phyloP scores from a whole-genome alignment of 495 filamentous ascomycete species.

The Hypoxylon perforatum region DNA sequence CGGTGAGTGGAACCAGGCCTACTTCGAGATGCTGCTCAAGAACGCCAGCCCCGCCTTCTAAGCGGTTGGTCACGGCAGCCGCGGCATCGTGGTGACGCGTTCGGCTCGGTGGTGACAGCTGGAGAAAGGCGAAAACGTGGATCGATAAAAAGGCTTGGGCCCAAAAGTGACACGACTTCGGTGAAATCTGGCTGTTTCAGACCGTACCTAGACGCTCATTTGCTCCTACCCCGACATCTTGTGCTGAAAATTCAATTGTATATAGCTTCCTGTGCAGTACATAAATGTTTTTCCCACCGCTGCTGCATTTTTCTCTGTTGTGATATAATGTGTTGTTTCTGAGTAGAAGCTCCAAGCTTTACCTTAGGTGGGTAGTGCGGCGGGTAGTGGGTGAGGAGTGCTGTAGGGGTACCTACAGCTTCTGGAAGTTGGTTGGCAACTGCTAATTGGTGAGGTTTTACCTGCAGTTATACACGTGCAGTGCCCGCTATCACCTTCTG shows the following conservation, averaged over 20 bases:
- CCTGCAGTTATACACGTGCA: conserved; percentile 20
- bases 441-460: conserved; percentile 6
- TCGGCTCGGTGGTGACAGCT: conserved; percentile 24
- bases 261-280: conserved; percentile 46
- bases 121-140: conserved; percentile 6
- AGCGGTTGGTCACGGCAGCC: conserved; percentile 3
- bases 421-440: not conserved
- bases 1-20: conserved; percentile 81
- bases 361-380: too few species aligned
- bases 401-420: too few species aligned
- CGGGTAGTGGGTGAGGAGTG: too few species aligned
- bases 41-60: conserved; percentile 72
- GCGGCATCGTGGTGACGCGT: conserved; percentile 19
- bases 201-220: conserved; percentile 29
- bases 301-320: not conserved
- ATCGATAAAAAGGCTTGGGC: not conserved
- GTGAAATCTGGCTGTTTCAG: conserved; percentile 26
- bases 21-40: conserved; percentile 75
- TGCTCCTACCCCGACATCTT: conserved; percentile 16
- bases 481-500: conserved; percentile 9
- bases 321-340: too few species aligned
- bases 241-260: conserved; percentile 45
- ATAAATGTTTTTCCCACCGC: conserved; percentile 23
- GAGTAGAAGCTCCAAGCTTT: too few species aligned
- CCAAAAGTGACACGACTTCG: conserved; percentile 13